Conservation (phyloP, 2,329 filamentous ascomycete genomes). For the Nemania diffusa region DNA sequence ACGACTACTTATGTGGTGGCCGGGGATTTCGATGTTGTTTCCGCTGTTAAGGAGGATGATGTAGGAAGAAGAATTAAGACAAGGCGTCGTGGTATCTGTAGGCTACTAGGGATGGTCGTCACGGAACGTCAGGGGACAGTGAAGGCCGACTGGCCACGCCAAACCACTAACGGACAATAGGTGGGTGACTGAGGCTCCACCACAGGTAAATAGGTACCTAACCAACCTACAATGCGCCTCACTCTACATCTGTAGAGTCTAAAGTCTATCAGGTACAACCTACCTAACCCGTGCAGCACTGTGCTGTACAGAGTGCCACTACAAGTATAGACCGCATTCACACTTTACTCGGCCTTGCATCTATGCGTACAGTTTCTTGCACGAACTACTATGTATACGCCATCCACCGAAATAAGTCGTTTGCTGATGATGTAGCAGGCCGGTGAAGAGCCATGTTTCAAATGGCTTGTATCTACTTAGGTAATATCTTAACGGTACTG, state of each 20-base stretch:
- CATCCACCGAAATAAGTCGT: not conserved
- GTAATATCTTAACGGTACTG: not conserved
- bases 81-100: conserved; percentile 42
- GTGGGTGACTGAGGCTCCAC: conserved; percentile 21
- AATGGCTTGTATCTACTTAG: not conserved
- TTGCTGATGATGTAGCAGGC: not conserved
- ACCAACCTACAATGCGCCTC: conserved; percentile 2
- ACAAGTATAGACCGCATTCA: not conserved
- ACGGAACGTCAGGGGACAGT: conserved; percentile 44
- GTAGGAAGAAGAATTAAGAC: conserved; percentile 49
- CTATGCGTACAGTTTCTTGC: not conserved
- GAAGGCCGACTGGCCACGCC: conserved; percentile 33
- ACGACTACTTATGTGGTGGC: conserved; percentile 28
- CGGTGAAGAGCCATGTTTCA: not conserved
- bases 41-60: conserved; percentile 43
- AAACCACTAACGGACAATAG: conserved; percentile 28
- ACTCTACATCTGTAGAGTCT: not conserved
- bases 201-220: not conserved
- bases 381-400: not conserved
- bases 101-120: conserved; percentile 43
- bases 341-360: not conserved
- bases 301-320: not conserved
- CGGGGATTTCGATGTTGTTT: conserved; percentile 29
- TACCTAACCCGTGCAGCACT: not conserved
- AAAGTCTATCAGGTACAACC: no score